Percentiles rank a stretch among this genome's conserved stretches.
Conservation (phyloP, 2,329 filamentous ascomycete genomes). For the Exophiala alcalophila region DNA sequence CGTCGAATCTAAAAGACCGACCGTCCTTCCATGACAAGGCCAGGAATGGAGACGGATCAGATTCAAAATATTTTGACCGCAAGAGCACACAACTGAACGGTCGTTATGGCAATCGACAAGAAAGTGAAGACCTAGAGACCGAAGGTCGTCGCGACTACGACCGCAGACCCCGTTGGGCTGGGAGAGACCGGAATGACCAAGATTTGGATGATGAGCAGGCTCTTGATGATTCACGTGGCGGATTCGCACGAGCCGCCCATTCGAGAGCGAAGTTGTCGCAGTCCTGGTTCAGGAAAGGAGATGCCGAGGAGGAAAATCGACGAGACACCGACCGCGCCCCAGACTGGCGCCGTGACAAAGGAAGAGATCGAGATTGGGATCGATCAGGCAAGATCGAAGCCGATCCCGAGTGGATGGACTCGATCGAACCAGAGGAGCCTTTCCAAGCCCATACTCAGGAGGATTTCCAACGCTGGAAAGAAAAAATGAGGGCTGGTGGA, state of each 20-base stretch:
- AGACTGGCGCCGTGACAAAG: conserved; percentile 58
- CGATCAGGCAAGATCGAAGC: conserved; percentile 60
- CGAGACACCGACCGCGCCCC: conserved; percentile 55
- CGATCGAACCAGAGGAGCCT: conserved; percentile 55
- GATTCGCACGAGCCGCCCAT: conserved; percentile 29
- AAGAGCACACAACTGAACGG: conserved; percentile 21
- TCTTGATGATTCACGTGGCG: conserved; percentile 16
- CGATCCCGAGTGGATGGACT: conserved; percentile 85
- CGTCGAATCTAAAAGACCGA: conserved; percentile 7
- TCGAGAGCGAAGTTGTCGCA: conserved; percentile 59
- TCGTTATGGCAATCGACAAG: conserved; percentile 16
- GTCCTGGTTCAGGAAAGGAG: conserved; percentile 68
- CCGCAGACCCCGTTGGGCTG: conserved; percentile 26
- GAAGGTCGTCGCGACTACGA: conserved; percentile 26
- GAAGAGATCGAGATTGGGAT: conserved; percentile 55
- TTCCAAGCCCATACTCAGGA: conserved; percentile 72
- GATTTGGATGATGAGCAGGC: conserved; percentile 19
- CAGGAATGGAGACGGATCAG: conserved; percentile 15
- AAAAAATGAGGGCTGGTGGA: conserved; percentile 71
- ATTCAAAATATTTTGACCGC: conserved; percentile 10
- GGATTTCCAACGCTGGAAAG: conserved; percentile 93
- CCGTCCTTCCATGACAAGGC: conserved; percentile 14
- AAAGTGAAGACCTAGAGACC: conserved; percentile 17
- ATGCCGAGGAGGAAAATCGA: conserved; percentile 43
- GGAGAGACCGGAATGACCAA: conserved; percentile 25